Evolutionary conservation across 805 yeast species (phyloP).

Genomic region (Starmerella apis): DNA sequence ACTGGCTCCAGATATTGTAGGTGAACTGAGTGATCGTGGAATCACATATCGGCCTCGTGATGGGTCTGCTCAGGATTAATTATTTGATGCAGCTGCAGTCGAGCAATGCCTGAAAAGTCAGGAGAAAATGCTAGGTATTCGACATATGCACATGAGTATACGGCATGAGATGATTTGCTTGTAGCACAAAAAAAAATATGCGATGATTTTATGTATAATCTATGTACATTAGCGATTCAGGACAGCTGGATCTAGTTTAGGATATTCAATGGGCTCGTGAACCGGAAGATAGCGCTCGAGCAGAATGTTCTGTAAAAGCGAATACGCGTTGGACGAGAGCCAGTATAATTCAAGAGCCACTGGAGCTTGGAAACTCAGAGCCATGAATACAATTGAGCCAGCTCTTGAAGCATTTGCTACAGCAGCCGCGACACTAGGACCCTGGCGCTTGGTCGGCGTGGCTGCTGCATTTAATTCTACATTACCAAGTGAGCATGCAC

Average conservation of each 20-base stretch:
- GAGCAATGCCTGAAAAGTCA: neutral
- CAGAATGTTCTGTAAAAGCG: slow-evolving; percentile 62
- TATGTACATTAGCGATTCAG: slow-evolving; percentile 5
- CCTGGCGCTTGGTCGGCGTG: slow-evolving; percentile 25
- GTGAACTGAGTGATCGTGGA: slow-evolving; percentile 61
- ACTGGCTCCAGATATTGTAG: slow-evolving; percentile 74
- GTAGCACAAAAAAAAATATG: neutral
- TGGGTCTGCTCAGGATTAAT: slow-evolving; percentile 45
- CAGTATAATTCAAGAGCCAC: slow-evolving; percentile 74
- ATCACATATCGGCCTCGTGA: slow-evolving; percentile 88
- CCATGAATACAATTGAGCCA: slow-evolving; percentile 71
- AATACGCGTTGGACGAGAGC: slow-evolving; percentile 73
- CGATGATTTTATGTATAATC: neutral
- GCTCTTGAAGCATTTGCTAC: slow-evolving; percentile 61
- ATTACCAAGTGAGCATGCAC: slow-evolving; percentile 60
- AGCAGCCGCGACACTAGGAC: slow-evolving; percentile 27
- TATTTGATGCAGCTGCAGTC: no score
- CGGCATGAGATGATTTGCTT: no score
- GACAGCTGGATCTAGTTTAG: slow-evolving; percentile 9
- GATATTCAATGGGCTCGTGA: slow-evolving; percentile 36
- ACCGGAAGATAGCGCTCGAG: slow-evolving; percentile 60
- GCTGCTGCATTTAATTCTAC: slow-evolving; percentile 75
- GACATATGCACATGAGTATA: no score
- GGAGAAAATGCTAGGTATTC: neutral
- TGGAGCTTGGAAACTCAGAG: slow-evolving; percentile 77